A percentile compares a stretch with the other conserved stretches of the same genome.
Conservation (phyloP, 345 rosid species). For the Fremontodendron californicum region DNA sequence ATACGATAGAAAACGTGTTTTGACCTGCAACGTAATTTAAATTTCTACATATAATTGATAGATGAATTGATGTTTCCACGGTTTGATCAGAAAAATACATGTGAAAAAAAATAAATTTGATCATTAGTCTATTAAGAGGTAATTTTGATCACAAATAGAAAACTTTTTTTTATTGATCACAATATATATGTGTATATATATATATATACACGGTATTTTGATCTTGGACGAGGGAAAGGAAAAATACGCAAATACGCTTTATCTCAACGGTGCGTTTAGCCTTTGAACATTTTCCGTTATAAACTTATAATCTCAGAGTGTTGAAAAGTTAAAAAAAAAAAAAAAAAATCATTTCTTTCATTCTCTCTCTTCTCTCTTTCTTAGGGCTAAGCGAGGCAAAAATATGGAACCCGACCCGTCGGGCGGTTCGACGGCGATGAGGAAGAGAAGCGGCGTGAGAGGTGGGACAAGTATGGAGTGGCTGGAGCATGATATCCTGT, state of each 20-base stretch:
- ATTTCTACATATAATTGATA: no score
- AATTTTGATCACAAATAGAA: no score
- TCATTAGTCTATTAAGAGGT: no score
- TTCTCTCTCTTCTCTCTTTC: neutral
- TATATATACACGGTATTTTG: no score
- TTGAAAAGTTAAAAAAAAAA: neutral
- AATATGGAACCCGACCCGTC: constrained; percentile 9
- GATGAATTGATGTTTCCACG: no score
- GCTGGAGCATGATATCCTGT: constrained; percentile 55
- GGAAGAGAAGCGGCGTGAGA: constrained; percentile 39
- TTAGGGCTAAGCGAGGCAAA: neutral
- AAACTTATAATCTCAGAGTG: neutral
- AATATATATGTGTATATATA: no score
- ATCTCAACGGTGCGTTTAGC: neutral
- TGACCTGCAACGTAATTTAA: no score
- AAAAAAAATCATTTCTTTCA: neutral
- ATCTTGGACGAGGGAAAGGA: no score
- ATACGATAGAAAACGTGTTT: no score
- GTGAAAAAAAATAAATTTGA: no score
- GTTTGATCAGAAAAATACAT: no score
- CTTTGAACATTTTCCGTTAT: neutral
- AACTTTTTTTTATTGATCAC: no score
- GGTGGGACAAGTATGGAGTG: constrained; percentile 32
- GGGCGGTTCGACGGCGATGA: constrained; percentile 29
- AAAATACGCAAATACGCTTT: neutral